phyloP scores from a whole-genome alignment of 2,329 filamentous ascomycete genomes.

The Cladosporium sp. region DNA sequence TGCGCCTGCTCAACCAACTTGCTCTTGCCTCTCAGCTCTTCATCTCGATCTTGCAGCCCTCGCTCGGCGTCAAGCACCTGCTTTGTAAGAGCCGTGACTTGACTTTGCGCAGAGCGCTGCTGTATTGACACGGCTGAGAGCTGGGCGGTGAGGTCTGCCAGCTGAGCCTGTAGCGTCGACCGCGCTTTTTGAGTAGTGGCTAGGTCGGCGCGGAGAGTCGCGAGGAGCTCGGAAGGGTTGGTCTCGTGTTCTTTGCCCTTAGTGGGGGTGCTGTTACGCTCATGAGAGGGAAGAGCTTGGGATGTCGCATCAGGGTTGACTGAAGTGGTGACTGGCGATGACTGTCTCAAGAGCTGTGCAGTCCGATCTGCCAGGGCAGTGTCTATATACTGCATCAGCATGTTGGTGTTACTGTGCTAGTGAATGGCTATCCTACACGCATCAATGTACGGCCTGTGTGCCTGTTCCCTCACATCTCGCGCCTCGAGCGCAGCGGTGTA shows the following conservation, averaged over 20 bases:
- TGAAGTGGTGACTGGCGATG: conserved; percentile 23
- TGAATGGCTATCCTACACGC: conserved; percentile 64
- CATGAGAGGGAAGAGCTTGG: conserved; percentile 17
- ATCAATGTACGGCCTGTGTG: conserved; percentile 68
- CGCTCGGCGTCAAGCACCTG: conserved; percentile 64
- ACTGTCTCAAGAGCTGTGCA: conserved; percentile 18
- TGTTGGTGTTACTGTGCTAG: background rate
- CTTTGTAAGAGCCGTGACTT: conserved; percentile 61
- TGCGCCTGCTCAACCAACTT: conserved; percentile 85
- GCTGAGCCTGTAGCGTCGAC: conserved; percentile 63
- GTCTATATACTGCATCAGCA: conserved; percentile 33
- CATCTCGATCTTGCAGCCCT: conserved; percentile 75
- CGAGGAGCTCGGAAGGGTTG: conserved; percentile 16
- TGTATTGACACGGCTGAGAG: conserved; percentile 63
- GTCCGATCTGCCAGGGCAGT: conserved; percentile 50
- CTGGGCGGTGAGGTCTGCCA: conserved; percentile 64
- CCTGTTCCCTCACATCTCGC: conserved; percentile 67
- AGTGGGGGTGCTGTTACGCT: conserved; percentile 1
- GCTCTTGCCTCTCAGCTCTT: conserved; percentile 80
- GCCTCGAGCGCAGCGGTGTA: conserved; percentile 75
- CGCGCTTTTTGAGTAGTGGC: conserved; percentile 75
- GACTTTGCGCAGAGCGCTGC: conserved; percentile 59
- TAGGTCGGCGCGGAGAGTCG: conserved; percentile 64
- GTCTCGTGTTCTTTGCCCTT: conserved; percentile 10
- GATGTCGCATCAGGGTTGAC: conserved; percentile 27